phyloP scores from a whole-genome alignment of 257 asterid species.

The Solanum megistacrolobum region DNA sequence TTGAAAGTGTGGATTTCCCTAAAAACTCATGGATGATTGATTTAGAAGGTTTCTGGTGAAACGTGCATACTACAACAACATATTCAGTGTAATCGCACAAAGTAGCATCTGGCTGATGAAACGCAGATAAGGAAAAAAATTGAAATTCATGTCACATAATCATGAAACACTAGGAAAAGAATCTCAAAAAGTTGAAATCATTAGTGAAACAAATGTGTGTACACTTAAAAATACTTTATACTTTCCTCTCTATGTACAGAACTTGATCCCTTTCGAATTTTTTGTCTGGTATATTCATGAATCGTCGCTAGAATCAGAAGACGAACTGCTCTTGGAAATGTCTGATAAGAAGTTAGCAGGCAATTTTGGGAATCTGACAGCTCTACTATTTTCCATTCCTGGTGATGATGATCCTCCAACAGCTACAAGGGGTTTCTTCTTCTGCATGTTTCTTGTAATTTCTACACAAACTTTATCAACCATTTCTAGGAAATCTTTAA shows the following conservation, averaged over 20 bases:
- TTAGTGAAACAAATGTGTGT: slow-evolving; percentile 13
- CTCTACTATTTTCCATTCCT: slow-evolving; percentile 35
- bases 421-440: slow-evolving; percentile 31
- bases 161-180: slow-evolving; percentile 2
- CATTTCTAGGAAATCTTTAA: slow-evolving; percentile 72
- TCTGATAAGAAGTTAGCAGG: slow-evolving; percentile 71
- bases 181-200: slow-evolving; percentile 12
- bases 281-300: slow-evolving; percentile 15
- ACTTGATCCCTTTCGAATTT: neutral
- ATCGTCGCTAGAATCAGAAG: slow-evolving; percentile 35
- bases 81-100: neutral
- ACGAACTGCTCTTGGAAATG: slow-evolving; percentile 29
- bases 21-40: neutral
- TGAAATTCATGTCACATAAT: neutral
- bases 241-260: slow-evolving; percentile 21
- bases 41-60: neutral
- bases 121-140: neutral
- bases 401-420: slow-evolving; percentile 34
- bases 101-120: neutral
- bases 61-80: neutral
- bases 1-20: neutral
- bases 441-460: slow-evolving; percentile 63
- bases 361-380: slow-evolving; percentile 68
- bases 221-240: neutral
- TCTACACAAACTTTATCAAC: slow-evolving; percentile 83